phyloP scores from a whole-genome alignment of 1,284 basidiomycete species.

The Trametes sp. region DNA sequence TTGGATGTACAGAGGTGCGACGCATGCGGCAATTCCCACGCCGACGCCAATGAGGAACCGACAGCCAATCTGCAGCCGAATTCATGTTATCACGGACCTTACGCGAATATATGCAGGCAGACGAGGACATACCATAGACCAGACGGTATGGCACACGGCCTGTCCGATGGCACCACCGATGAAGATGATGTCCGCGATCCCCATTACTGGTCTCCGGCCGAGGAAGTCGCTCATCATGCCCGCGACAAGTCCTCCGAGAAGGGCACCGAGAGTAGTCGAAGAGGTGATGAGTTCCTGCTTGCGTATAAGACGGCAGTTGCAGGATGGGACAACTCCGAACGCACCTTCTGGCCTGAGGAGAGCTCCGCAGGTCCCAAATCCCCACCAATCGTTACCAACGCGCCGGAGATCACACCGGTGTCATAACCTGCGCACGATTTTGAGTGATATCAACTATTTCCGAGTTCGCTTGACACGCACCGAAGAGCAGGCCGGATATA shows the following conservation, averaged over 20 bases:
- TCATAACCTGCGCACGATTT: slow-evolving; percentile 68
- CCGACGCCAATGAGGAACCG: slow-evolving; percentile 79
- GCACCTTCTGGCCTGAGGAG: slow-evolving; percentile 71
- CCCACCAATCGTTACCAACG: slow-evolving; percentile 74
- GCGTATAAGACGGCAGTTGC: not conserved
- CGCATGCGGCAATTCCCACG: slow-evolving; percentile 78
- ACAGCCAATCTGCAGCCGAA: slow-evolving; percentile 61
- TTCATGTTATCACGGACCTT: not conserved
- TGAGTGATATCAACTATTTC: not conserved
- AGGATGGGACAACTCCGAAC: slow-evolving; percentile 12
- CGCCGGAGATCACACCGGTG: slow-evolving; percentile 82
- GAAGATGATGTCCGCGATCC: slow-evolving; percentile 78
- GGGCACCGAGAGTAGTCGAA: slow-evolving; percentile 80
- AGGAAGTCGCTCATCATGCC: slow-evolving; percentile 78
- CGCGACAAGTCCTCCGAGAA: slow-evolving; percentile 75
- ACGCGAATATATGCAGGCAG: not conserved
- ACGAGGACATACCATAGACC: slow-evolving; percentile 64
- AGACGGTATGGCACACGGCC: slow-evolving; percentile 71
- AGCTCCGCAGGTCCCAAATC: slow-evolving; percentile 70
- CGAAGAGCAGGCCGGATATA: slow-evolving; percentile 82
- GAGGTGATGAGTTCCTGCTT: slow-evolving; percentile 83
- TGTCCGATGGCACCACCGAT: slow-evolving; percentile 77
- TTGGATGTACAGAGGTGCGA: slow-evolving; percentile 85
- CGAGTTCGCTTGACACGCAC: slow-evolving; percentile 48
- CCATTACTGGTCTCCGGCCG: slow-evolving; percentile 74